Evolutionary conservation across 2,329 filamentous ascomycete genomes (phyloP).

Genomic region (Stachybotrys chlorohalonatus): DNA sequence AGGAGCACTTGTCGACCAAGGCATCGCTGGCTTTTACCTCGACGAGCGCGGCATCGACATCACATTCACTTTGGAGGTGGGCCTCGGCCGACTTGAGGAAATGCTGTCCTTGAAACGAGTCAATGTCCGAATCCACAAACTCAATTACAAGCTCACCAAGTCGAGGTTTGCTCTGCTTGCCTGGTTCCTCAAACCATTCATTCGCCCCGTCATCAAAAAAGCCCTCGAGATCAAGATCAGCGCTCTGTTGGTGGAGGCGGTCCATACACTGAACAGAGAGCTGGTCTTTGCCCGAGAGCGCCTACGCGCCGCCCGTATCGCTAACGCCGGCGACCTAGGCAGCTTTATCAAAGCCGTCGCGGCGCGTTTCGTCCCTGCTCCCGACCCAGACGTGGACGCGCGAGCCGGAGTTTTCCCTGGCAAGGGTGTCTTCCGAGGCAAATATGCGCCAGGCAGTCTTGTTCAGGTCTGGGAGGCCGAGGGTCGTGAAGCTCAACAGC

Average conservation of each 20-base stretch:
- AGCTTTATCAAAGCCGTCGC: constrained; percentile 78
- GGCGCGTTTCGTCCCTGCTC: constrained; percentile 61
- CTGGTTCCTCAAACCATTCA: constrained; percentile 76
- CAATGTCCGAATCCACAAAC: constrained; percentile 74
- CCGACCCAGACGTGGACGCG: constrained; percentile 69
- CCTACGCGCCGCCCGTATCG: constrained; percentile 75
- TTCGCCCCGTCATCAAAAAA: constrained; percentile 72
- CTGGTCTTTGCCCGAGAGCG: constrained; percentile 80
- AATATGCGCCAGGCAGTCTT: constrained; percentile 83
- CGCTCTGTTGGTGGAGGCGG: constrained; percentile 56
- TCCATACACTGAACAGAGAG: constrained; percentile 73
- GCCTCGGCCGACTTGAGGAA: constrained; percentile 67
- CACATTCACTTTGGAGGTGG: constrained; percentile 74
- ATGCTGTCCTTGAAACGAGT: constrained; percentile 71
- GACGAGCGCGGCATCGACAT: constrained; percentile 85
- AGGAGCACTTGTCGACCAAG: constrained; percentile 68
- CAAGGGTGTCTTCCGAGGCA: constrained; percentile 61
- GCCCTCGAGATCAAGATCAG: constrained; percentile 73
- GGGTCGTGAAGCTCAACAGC: constrained; percentile 58
- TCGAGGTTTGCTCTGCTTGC: constrained; percentile 69
- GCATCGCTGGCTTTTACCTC: constrained; percentile 76
- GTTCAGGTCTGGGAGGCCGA: constrained; percentile 87
- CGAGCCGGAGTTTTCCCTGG: constrained; percentile 59
- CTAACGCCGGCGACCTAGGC: constrained; percentile 65
- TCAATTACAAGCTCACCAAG: constrained; percentile 67